phyloP scores from a whole-genome alignment of 2,329 filamentous ascomycete genomes.

The Fonsecaea multimorphosa region DNA sequence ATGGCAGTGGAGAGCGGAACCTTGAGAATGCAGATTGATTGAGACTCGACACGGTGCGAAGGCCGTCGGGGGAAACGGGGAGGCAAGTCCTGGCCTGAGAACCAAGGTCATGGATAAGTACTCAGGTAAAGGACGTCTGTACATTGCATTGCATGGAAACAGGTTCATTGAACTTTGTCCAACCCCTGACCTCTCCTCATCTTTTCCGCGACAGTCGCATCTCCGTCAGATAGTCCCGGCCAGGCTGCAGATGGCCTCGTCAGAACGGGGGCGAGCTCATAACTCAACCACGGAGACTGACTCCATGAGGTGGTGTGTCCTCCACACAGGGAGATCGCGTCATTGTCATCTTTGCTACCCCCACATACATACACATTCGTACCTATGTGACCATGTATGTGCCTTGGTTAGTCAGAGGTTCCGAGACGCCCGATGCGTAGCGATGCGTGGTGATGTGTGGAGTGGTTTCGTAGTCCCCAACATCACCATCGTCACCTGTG shows the following conservation, averaged over 20 bases:
- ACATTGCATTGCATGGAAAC: too few relatives aligned
- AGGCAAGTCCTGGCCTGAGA: too few relatives aligned
- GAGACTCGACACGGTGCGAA: not conserved
- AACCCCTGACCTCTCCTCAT: not conserved
- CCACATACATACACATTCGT: not conserved
- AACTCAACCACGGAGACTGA: not conserved
- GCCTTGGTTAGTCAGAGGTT: not conserved
- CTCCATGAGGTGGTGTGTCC: not conserved
- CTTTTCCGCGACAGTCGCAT: not conserved
- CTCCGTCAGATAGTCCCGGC: not conserved
- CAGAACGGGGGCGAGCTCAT: too few relatives aligned
- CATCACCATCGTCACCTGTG: constrained; percentile 7
- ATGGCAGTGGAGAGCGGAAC: too few relatives aligned
- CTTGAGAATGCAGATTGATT: too few relatives aligned
- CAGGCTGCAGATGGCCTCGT: too few relatives aligned
- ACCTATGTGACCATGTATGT: not conserved
- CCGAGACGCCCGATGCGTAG: not conserved
- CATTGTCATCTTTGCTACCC: not conserved
- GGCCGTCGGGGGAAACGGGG: too few relatives aligned
- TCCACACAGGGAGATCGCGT: not conserved
- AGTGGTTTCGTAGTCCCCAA: not conserved
- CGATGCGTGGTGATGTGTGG: not conserved
- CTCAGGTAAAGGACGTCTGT: too few relatives aligned
- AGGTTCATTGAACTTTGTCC: not conserved
- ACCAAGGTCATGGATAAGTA: too few relatives aligned